These are phyloP conservation scores for Rhynchosporium agropyri DNA, from an alignment of 2,329 filamentous ascomycete genomes.

Conservation along the genomic window DNA sequence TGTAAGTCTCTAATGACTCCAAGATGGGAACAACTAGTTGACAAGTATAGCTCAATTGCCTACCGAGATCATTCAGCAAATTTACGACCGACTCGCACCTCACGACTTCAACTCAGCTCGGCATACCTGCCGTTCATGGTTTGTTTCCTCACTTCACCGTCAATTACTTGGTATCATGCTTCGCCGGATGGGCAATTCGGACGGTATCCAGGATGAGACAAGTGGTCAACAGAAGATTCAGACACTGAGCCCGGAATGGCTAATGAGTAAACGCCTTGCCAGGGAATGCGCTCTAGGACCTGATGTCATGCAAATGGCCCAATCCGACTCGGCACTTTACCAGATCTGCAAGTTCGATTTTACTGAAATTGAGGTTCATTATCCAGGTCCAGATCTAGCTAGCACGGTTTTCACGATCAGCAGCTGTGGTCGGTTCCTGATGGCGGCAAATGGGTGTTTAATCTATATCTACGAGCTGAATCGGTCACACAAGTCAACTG, in stretches of 20 bases:
- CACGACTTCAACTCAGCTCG: conserved; percentile 61
- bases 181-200: conserved; percentile 57
- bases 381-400: conserved; percentile 29
- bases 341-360: conserved; percentile 45
- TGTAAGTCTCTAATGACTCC: background rate
- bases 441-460: conserved; percentile 55
- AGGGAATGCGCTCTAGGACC: conserved; percentile 47
- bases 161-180: conserved; percentile 56
- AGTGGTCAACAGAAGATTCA: conserved; percentile 37
- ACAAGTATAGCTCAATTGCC: conserved; percentile 28
- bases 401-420: conserved; percentile 49
- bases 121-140: conserved; percentile 62
- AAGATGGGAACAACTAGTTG: background rate
- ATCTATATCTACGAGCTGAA: conserved; percentile 58
- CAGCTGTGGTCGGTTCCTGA: conserved; percentile 59
- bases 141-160: conserved; percentile 57
- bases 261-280: conserved; percentile 48
- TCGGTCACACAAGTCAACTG: conserved; percentile 23
- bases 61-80: conserved; percentile 46
- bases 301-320: conserved; percentile 28
- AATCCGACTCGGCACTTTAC: conserved; percentile 39
- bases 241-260: conserved; percentile 31
- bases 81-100: conserved; percentile 44
- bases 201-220: conserved; percentile 37
- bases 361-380: conserved; percentile 41